Evolutionary conservation across 768 basidiomycete species (phyloP), one percentile per base, ranked within the genome.

Genomic region (Auriscalpium vulgare): DNA sequence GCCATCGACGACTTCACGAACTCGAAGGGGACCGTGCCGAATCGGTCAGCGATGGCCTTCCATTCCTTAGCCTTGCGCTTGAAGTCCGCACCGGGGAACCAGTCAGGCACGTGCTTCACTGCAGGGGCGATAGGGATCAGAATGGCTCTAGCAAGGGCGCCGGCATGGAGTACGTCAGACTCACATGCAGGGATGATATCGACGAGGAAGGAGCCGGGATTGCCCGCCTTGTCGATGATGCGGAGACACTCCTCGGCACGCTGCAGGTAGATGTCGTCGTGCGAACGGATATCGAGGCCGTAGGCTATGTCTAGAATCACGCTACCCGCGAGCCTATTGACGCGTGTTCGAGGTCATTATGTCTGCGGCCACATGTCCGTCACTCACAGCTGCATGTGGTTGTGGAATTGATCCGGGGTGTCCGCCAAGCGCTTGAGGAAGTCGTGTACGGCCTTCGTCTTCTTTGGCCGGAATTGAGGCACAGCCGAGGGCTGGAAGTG

Each of bases 341-440:
- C 37, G 36, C 49, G 37, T 16, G 53, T 14, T 16, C 11, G 37
- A 40, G 36, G 2, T 10, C 19, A 11, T 51, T 51, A 16, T 51
- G 36, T 23, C 11, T 43, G 43, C 29, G 11, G 3, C 16, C 44
- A 36, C 23, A 38, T 6, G 45, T 53, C 50, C 19, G 60, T 53
- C 45, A 68, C 68, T 10, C 59, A 73, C 77, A 72, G 68, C 43
- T 67, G 66, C 36, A 76, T 58, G 38, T 72, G 72, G 10, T 66
- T 66, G 9, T 67, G 54, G 19, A 72, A 64, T 53, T 66, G 63
- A 2, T 71, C 66, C 23, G 74, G 71, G 11, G 63, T 59, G 8
- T 68, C 66, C 14, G 73, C 49, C 17, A 77, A 63, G 14, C 63
- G 65, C 11, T 63, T 62, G 43, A 77, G 66, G 35, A 74, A 60